Evolutionary conservation across 352 stramenopile genomes (phyloP), one percentile per base, ranked within the genome.

Genomic region (Phytophthora colocasiae): DNA sequence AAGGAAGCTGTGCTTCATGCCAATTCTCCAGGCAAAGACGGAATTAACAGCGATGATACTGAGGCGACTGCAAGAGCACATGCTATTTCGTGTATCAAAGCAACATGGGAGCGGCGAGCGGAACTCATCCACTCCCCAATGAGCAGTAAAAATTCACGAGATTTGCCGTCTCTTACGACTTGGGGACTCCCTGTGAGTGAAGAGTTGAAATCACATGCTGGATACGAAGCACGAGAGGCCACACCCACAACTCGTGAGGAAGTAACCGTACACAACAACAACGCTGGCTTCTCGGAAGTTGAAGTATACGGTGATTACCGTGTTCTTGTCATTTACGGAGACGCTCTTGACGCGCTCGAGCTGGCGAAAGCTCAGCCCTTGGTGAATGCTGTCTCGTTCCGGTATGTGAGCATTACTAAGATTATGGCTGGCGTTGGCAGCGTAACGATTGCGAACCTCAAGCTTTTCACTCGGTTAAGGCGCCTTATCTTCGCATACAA

Each of bases 301-400:
- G 84, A 94, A 46, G 77, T 94, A 1, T 77, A 84, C 27, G 78
- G 80, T 6, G 83, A 93, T n/a, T 85, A 80, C 19, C 80, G 83
- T 12, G 79, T 91, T 17, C 62, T 94, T 3, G 72, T 77, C 24
- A 77, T 94, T 24, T 91, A 92, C 44, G 86, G 86, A 15, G 78
- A 89, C 29, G 86, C 79, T 7, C 63, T 94, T 1, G 82, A 90
- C 3, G 79, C 67, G 6, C 79, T 94, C 7, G 83, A 90, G 41
- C 78, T 73, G 47, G 57, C 70, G 27, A 92, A 89, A 63, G 61
- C 75, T 1, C 80, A 89, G 24, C 51, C 71, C 3, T 66, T 77
- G 14, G 78, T 91, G 14, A 83, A 88, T 47, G 71, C 81, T 11
- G 87, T 94, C 52, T 75, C 78, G 24, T 94, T 94, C 49, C 83